Base-by-base conservation (phyloP, 2,329 filamentous ascomycete species). In the Xylariaceae sp. region DNA sequence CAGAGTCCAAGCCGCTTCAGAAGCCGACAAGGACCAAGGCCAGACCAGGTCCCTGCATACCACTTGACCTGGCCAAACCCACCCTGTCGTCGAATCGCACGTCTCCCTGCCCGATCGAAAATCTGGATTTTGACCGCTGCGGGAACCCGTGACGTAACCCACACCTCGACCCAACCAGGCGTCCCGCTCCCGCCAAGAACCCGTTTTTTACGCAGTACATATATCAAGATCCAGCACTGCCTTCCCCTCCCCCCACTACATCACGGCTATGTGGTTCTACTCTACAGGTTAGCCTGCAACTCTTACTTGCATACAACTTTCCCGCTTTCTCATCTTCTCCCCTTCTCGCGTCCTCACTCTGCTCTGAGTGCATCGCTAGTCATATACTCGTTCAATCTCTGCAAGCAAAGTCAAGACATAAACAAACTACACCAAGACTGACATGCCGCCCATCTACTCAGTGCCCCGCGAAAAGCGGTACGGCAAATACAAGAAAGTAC, bases 401-500 rank as follows among this genome's bases (percentile, higher is more conserved):
- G n/a, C n/a, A n/a, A n/a, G n/a, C n/a, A n/a, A n/a, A n/a, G n/a
- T n/a, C n/a, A n/a, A n/a, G n/a, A n/a, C n/a, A 29, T n/a, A 29
- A 9, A 29, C n/a, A 9, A 9, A 29, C 26, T 17, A 37, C 41
- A 42, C 32, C 19, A 13, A 44, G 35, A 42, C 54, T 60, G 48
- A 60, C 38, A 62, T 63, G 60, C 54, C 52, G 34, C 53, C 50
- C 46, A 53, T 54, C 31, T 54, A 56, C 26, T 48, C 49, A 61
- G 55, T 55, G 36, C 60, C 60, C 22, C 56, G 59, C 47, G 57
- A 60, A 19, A 56, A 60, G 51, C 55, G 54, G 22, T 57, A 61
- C 38, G 53, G 57, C 45, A 61, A 61, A 39, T 57, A 61, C 53
- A 70, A 69, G 49, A 69, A 67, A 41, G 57, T 62, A 16, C 52